Percentiles rank a stretch among this genome's conserved stretches.
phyloP scores from a whole-genome alignment of 2,329 filamentous ascomycete genomes.

The Phaeosphaeriaceae sp. region DNA sequence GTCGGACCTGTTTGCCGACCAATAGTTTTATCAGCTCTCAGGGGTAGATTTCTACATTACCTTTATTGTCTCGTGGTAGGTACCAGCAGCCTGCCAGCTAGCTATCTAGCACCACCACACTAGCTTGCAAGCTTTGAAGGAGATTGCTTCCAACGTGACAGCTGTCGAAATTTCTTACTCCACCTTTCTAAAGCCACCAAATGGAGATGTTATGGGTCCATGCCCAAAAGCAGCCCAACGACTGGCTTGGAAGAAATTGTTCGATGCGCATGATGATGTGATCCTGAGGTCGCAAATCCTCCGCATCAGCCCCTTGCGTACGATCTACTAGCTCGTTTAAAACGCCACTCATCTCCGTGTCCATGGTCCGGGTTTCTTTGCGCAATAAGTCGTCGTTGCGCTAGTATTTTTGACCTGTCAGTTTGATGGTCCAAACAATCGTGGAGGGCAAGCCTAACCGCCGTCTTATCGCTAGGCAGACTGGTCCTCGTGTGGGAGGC shows the following conservation, averaged over 20 bases:
- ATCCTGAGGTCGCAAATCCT: constrained; percentile 4
- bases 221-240: background rate
- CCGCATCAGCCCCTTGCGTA: constrained; percentile 2
- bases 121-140: background rate
- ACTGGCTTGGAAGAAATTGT: background rate
- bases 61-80: background rate
- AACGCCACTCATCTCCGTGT: constrained; percentile 6
- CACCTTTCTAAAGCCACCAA: background rate
- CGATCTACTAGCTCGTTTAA: constrained; percentile 5
- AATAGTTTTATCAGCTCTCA: background rate
- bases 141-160: background rate
- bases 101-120: background rate
- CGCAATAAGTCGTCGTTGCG: background rate
- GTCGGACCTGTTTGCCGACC: background rate
- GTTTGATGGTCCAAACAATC: background rate
- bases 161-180: background rate
- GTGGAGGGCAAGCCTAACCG: background rate
- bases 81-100: background rate
- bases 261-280: background rate
- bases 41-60: background rate
- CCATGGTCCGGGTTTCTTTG: constrained; percentile 1
- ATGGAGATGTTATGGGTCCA: background rate
- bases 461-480: background rate
- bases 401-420: background rate
- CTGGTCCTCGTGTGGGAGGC: background rate